Evolutionary conservation across 2,329 filamentous ascomycete species (phyloP).

Genomic region (Colletotrichum cuscutae): DNA sequence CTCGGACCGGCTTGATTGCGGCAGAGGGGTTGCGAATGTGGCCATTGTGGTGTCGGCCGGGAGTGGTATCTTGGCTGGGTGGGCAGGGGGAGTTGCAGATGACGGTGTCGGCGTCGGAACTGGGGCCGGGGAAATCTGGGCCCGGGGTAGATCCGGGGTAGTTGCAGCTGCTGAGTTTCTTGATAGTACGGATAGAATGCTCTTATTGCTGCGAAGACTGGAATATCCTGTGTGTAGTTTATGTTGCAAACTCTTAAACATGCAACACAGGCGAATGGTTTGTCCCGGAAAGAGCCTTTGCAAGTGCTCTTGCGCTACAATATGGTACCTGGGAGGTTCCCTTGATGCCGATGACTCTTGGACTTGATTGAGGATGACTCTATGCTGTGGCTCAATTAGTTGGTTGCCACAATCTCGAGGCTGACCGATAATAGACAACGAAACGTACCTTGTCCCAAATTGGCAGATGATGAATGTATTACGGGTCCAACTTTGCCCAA

Average conservation of each 20-base stretch:
- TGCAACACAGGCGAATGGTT: background rate
- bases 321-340: background rate
- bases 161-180: no score
- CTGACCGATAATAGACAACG: no score
- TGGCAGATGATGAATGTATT: background rate
- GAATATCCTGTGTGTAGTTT: background rate
- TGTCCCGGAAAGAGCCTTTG: background rate
- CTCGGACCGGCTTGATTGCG: slow-evolving; percentile 55
- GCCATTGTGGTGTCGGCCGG: slow-evolving; percentile 3
- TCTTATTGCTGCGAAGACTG: background rate
- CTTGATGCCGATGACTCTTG: background rate
- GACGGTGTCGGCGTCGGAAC: background rate
- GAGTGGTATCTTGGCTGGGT: background rate
- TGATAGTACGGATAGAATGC: background rate
- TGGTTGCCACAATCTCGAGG: background rate
- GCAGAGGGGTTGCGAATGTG: slow-evolving; percentile 54
- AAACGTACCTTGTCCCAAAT: no score
- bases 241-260: background rate
- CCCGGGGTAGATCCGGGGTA: no score
- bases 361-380: background rate
- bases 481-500: background rate
- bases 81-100: background rate
- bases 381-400: background rate
- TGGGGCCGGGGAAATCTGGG: background rate
- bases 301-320: background rate